Conservation (phyloP, 805 yeast genomes). For the Myxozyma vanderwaltii region DNA sequence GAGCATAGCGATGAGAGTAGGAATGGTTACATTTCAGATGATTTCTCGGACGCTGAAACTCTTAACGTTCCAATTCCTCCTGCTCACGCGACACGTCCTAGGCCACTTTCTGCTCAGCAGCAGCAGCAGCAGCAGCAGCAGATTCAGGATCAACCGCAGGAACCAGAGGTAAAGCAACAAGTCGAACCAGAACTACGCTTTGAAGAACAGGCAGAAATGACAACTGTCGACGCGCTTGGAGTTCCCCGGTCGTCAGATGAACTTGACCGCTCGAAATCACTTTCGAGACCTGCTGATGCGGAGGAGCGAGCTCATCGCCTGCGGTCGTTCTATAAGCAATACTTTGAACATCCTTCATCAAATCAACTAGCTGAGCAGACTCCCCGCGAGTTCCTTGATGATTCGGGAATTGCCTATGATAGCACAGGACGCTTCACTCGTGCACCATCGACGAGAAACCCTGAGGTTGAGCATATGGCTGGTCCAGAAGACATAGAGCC, state of each 20-base stretch:
- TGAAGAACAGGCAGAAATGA: no score
- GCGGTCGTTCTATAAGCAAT: constrained; percentile 29
- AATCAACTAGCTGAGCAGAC: neutral
- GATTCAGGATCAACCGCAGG: no score
- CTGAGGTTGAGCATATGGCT: neutral
- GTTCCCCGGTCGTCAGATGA: neutral
- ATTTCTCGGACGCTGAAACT: neutral
- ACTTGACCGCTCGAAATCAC: constrained; percentile 12
- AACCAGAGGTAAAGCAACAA: no score
- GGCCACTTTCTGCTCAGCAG: neutral
- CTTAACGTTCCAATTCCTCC: neutral
- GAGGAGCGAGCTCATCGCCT: constrained; percentile 26
- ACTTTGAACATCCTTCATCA: constrained; percentile 24
- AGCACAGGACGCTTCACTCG: constrained; percentile 4
- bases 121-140: neutral
- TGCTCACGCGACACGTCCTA: no score
- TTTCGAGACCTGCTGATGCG: constrained; percentile 17
- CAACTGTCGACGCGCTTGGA: neutral
- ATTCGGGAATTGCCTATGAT: constrained; percentile 15
- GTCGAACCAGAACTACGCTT: no score
- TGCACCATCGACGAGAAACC: neutral
- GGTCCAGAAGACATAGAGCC: neutral
- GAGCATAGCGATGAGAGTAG: neutral
- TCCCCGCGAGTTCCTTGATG: constrained; percentile 7
- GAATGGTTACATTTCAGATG: neutral